phyloP scores from a whole-genome alignment of 129 eudicot genomes.

The Oenanthe sinensis region DNA sequence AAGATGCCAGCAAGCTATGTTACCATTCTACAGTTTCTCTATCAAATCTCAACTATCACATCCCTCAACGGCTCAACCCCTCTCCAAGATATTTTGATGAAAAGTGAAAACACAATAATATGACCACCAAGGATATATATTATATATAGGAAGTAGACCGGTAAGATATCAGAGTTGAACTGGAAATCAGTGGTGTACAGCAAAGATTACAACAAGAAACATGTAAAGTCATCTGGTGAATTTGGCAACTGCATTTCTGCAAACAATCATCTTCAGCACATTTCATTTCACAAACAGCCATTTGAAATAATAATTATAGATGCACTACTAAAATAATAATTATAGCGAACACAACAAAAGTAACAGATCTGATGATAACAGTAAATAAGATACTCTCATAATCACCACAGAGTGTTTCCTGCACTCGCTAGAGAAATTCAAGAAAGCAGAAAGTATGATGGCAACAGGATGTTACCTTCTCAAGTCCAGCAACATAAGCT shows the following conservation, averaged over 20 bases:
- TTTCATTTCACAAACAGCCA: background rate
- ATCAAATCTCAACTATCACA: background rate
- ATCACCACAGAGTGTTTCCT: background rate
- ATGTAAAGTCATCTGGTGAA: background rate
- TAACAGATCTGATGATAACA: background rate
- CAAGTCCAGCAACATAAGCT: slow-evolving; percentile 78
- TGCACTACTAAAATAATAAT: too few relatives aligned
- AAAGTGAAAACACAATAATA: background rate
- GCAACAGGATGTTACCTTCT: slow-evolving; percentile 50
- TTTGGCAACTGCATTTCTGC: background rate
- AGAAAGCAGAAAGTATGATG: background rate
- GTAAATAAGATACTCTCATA: background rate
- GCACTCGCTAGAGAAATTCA: background rate
- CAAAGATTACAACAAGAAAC: background rate
- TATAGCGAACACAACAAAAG: background rate
- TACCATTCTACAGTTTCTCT: background rate
- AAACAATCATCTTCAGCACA: background rate
- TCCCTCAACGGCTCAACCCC: background rate
- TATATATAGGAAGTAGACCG: background rate
- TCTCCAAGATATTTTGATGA: background rate
- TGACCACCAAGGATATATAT: background rate
- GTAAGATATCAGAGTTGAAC: background rate
- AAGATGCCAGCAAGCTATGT: background rate
- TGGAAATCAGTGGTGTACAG: background rate
- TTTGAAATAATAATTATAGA: background rate